These are phyloP conservation scores for Pyrus bretschneideri DNA, from an alignment of 306 rosid genomes.

Conservation along the genomic window DNA sequence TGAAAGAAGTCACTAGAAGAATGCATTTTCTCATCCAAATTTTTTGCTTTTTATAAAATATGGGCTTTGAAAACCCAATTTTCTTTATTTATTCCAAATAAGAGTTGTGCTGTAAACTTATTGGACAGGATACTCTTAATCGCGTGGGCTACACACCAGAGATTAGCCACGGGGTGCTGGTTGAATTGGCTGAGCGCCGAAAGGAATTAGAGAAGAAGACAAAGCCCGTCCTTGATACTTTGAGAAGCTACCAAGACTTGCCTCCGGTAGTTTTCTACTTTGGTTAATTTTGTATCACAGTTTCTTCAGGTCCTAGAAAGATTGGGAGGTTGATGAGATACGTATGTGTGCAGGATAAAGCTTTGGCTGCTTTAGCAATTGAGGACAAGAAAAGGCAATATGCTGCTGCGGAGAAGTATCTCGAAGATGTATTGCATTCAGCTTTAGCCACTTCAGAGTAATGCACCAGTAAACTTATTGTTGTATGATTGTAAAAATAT, in stretches of 20 bases:
- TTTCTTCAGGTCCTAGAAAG: background rate
- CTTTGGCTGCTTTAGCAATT: constrained; percentile 92
- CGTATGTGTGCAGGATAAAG: constrained; percentile 64
- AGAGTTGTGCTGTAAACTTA: constrained; percentile 1
- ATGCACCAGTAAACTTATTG: background rate
- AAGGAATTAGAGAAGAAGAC: constrained; percentile 93
- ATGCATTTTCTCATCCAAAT: background rate
- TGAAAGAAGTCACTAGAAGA: background rate
- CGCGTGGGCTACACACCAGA: constrained; percentile 84
- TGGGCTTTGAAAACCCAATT: background rate
- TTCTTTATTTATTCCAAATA: background rate
- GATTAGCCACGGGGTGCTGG: constrained; percentile 76
- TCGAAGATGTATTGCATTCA: constrained; percentile 82
- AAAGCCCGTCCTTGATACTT: constrained; percentile 82
- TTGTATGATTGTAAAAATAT: background rate
- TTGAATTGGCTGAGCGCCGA: constrained; percentile 80
- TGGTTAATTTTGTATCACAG: background rate
- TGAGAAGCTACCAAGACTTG: constrained; percentile 90
- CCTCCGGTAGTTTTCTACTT: constrained; percentile 53
- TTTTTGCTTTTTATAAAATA: too few species aligned
- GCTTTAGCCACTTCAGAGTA: constrained; percentile 65
- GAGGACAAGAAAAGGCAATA: constrained; percentile 94
- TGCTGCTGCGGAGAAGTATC: constrained; percentile 88
- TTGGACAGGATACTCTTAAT: constrained; percentile 66
- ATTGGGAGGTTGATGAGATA: background rate